Percentiles rank a stretch among this genome's conserved stretches.
phyloP scores from a whole-genome alignment of 2,329 filamentous ascomycete species.

The Xylaria sp. region DNA sequence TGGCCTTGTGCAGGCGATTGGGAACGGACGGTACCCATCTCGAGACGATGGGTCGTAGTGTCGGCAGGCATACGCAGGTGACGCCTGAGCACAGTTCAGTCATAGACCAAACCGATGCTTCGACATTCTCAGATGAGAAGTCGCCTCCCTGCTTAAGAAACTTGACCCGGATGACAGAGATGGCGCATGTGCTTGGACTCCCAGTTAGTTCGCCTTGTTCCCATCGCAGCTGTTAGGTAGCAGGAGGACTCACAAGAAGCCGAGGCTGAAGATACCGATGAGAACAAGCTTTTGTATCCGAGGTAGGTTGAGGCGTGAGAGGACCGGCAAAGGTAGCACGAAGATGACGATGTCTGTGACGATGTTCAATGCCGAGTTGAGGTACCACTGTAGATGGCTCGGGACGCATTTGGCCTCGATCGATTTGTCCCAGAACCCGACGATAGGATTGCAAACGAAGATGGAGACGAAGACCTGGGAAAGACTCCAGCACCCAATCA shows the following conservation, averaged over 20 bases:
- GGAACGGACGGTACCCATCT: slow-evolving; percentile 29
- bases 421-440: slow-evolving; percentile 40
- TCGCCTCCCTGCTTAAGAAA: slow-evolving; percentile 40
- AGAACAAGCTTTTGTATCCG: slow-evolving; percentile 38
- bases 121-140: slow-evolving; percentile 43
- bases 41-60: slow-evolving; percentile 37
- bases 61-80: slow-evolving; percentile 42
- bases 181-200: slow-evolving; percentile 38
- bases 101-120: slow-evolving; percentile 41
- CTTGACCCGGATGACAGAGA: slow-evolving; percentile 44
- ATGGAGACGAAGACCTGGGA: slow-evolving; percentile 42
- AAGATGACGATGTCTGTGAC: slow-evolving; percentile 42
- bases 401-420: slow-evolving; percentile 38
- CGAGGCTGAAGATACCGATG: slow-evolving; percentile 42
- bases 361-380: slow-evolving; percentile 42
- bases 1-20: slow-evolving; percentile 22
- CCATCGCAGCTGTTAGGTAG: background rate
- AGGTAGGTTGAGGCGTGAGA: slow-evolving; percentile 39
- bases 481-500: slow-evolving; percentile 41
- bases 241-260: slow-evolving; percentile 41
- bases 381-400: slow-evolving; percentile 39
- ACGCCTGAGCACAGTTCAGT: slow-evolving; percentile 41
- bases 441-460: slow-evolving; percentile 40
- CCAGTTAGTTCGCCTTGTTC: background rate
- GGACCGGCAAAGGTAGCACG: slow-evolving; percentile 40